A percentile compares a stretch with the other conserved stretches of the same genome.
phyloP scores from a whole-genome alignment of 2,329 filamentous ascomycete genomes.

The Mariannaea sp. region DNA sequence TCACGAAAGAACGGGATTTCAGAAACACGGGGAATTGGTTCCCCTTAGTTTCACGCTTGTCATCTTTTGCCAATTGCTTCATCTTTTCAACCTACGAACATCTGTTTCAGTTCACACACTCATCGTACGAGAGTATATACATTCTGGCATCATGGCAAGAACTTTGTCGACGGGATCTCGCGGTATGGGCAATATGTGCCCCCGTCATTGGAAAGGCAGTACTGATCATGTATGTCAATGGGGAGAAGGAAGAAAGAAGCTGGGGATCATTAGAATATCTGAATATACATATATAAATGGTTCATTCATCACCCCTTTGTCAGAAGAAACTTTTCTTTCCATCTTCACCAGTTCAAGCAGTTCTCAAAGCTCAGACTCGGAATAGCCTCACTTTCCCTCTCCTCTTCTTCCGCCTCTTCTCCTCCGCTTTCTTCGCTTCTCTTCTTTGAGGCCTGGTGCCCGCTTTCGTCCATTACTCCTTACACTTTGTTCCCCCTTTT shows the following conservation, averaged over 20 bases:
- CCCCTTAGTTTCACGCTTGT: constrained; percentile 16
- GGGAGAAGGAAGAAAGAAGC: neutral
- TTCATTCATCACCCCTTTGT: constrained; percentile 5
- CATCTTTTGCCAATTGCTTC: neutral
- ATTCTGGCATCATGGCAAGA: constrained; percentile 28
- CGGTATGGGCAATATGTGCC: neutral
- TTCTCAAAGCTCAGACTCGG: constrained; percentile 6
- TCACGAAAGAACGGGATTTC: neutral
- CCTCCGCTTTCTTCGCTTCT: constrained; percentile 10
- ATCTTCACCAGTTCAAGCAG: constrained; percentile 23
- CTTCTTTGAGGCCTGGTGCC: constrained; percentile 13
- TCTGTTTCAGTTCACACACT: constrained; percentile 23
- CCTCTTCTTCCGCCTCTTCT: neutral
- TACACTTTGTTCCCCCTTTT: no score
- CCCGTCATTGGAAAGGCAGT: no score
- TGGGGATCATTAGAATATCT: no score
- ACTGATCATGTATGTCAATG: neutral
- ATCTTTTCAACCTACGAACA: neutral
- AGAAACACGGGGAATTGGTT: neutral
- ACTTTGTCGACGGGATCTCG: constrained; percentile 6
- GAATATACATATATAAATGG: constrained; percentile 29
- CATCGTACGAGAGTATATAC: constrained; percentile 26
- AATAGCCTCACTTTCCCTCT: neutral
- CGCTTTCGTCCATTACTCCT: neutral
- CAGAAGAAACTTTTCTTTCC: neutral